A percentile compares a stretch with the other conserved stretches of the same genome.
Conservation (phyloP, 306 rosid genomes). For the Vigna unguiculata region DNA sequence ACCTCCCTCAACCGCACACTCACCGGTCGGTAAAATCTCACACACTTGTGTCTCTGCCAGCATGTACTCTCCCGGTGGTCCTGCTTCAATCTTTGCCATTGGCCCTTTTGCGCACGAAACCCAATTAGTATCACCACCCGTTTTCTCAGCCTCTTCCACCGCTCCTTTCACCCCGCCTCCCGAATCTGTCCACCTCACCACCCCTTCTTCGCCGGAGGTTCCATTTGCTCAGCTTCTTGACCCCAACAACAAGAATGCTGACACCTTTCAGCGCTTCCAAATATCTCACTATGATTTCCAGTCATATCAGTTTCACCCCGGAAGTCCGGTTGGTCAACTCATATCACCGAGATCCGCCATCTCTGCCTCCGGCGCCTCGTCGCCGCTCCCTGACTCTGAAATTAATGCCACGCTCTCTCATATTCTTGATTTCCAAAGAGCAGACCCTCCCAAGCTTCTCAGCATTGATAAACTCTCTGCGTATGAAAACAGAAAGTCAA, state of each 20-base stretch:
- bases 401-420: slow-evolving; percentile 49
- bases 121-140: slow-evolving; percentile 91
- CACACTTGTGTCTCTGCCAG: slow-evolving; percentile 71
- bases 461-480: slow-evolving; percentile 65
- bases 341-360: slow-evolving; percentile 90
- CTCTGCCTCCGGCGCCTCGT: slow-evolving; percentile 84
- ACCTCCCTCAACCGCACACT: slow-evolving; percentile 84
- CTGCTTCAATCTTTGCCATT: slow-evolving; percentile 86
- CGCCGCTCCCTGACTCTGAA: slow-evolving; percentile 81
- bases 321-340: slow-evolving; percentile 91
- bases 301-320: slow-evolving; percentile 91
- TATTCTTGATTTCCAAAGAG: slow-evolving; percentile 60
- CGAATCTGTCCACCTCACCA: slow-evolving; percentile 83
- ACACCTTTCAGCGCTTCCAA: slow-evolving; percentile 64
- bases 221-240: slow-evolving; percentile 93
- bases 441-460: slow-evolving; percentile 72
- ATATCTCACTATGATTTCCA: slow-evolving; percentile 82
- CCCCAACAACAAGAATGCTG: slow-evolving; percentile 60
- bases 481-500: slow-evolving; percentile 57
- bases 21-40: slow-evolving; percentile 67
- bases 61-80: slow-evolving; percentile 93
- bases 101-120: slow-evolving; percentile 97
- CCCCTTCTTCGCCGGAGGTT: slow-evolving; percentile 98
- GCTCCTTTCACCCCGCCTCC: slow-evolving; percentile 98
- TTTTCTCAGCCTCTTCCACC: slow-evolving; percentile 92